These are phyloP conservation scores for Asterella californica DNA, from an alignment of 225 moss, liverwort and hornwort genomes.

Conservation along the genomic window DNA sequence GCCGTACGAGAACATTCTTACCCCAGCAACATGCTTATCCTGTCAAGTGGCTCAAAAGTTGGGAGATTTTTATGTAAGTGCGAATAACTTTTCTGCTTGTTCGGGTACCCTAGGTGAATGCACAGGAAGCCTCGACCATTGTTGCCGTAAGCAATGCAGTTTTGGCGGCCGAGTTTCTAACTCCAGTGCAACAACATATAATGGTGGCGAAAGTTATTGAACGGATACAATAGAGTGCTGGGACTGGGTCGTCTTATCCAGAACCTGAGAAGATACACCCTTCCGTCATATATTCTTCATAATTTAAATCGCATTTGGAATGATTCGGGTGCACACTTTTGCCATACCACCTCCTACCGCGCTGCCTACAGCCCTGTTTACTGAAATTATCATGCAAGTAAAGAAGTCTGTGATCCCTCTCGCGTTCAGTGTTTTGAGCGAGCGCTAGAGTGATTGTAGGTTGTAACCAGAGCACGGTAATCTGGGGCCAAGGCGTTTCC, in stretches of 20 bases:
- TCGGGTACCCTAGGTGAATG: conserved; percentile 52
- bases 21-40: not conserved
- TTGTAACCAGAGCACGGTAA: no score
- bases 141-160: conserved; percentile 85
- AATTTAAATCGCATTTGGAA: no score
- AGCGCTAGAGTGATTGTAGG: no score
- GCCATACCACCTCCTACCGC: no score
- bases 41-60: not conserved
- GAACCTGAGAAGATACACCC: no score
- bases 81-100: not conserved
- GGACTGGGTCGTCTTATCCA: not conserved
- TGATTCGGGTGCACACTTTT: no score
- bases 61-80: not conserved
- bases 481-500: no score
- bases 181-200: conserved; percentile 63
- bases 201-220: conserved; percentile 57
- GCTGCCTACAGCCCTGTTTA: no score
- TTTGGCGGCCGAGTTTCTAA: conserved; percentile 62
- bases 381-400: no score
- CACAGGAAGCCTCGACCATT: conserved; percentile 56
- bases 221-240: conserved; percentile 8
- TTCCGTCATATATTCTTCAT: no score
- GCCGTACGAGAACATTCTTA: not conserved
- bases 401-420: no score
- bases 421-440: no score